Percentiles rank a stretch among this genome's conserved stretches.
phyloP scores from a whole-genome alignment of 495 filamentous ascomycete species.

The Aspergillus steynii region DNA sequence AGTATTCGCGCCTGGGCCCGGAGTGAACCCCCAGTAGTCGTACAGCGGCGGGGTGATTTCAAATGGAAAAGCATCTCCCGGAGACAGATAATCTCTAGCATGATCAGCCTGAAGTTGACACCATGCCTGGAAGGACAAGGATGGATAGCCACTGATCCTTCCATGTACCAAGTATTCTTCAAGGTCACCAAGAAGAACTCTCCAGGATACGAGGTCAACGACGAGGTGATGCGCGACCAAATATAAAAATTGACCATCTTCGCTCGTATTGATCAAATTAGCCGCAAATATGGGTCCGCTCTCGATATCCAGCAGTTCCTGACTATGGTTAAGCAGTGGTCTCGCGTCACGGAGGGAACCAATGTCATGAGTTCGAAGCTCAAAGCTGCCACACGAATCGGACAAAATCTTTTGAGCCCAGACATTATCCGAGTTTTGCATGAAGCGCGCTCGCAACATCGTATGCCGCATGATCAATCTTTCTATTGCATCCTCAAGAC shows the following conservation, averaged over 20 bases:
- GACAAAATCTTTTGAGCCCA: slow-evolving; percentile 26
- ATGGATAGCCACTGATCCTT: slow-evolving; percentile 34
- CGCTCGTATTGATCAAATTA: slow-evolving; percentile 34
- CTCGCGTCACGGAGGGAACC: slow-evolving; percentile 6
- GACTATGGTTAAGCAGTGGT: slow-evolving; percentile 9
- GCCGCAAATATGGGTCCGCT: slow-evolving; percentile 27
- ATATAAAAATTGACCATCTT: slow-evolving; percentile 43
- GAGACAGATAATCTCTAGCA: slow-evolving; percentile 8
- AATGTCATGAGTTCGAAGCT: background rate
- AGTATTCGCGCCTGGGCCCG: slow-evolving; percentile 21
- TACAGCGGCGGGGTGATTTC: slow-evolving; percentile 15
- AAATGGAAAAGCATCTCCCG: slow-evolving; percentile 27
- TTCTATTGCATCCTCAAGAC: slow-evolving; percentile 46
- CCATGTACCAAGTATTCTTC: slow-evolving; percentile 46
- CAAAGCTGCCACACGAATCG: slow-evolving; percentile 10
- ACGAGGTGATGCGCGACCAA: slow-evolving; percentile 56
- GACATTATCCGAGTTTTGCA: slow-evolving; percentile 12
- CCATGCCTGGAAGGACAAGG: slow-evolving; percentile 57
- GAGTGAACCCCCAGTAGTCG: slow-evolving; percentile 42
- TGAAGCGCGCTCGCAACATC: slow-evolving; percentile 63
- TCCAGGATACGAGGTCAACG: slow-evolving; percentile 58
- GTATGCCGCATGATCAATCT: slow-evolving; percentile 55
- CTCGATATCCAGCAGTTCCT: slow-evolving; percentile 23
- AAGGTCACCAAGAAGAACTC: slow-evolving; percentile 54
- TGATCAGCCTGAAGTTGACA: slow-evolving; percentile 35